A percentile compares a stretch with the other conserved stretches of the same genome.
Conservation (phyloP, 2,329 filamentous ascomycete genomes). For the Neonectria neomacrospora region DNA sequence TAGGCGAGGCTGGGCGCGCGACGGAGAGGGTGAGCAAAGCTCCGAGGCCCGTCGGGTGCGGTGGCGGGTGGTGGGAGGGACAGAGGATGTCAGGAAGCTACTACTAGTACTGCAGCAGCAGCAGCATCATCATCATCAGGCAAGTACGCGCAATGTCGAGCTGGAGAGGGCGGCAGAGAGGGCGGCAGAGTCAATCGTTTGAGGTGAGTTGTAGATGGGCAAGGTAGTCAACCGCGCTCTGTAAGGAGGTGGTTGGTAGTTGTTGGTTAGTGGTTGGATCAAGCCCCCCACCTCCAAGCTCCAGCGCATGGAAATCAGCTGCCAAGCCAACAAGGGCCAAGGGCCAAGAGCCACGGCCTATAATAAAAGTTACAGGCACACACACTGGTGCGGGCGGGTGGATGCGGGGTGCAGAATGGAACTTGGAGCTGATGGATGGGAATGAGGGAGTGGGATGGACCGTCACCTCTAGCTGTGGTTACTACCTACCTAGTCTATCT, state of each 20-base stretch:
- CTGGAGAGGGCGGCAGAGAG: background rate
- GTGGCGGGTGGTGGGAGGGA: background rate
- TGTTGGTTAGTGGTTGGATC: background rate
- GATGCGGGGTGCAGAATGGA: slow-evolving; percentile 2
- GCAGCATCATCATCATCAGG: background rate
- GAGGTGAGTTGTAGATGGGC: background rate
- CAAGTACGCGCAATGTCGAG: background rate
- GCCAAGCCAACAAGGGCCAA: background rate
- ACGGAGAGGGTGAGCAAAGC: background rate
- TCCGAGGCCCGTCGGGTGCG: background rate
- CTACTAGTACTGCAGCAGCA: no score
- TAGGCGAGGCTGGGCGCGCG: background rate
- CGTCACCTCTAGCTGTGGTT: background rate
- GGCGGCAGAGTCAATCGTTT: background rate
- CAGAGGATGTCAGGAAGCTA: background rate
- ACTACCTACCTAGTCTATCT: background rate
- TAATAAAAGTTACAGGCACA: background rate
- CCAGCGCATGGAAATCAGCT: background rate
- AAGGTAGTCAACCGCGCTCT: background rate
- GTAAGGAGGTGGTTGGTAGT: background rate
- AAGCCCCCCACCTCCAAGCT: background rate
- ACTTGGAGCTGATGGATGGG: background rate
- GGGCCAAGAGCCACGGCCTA: background rate
- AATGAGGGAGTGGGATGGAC: background rate
- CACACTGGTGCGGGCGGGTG: background rate